Evolutionary conservation across 208 protist genomes (phyloP).

Genomic region (Leishmania turanica): DNA sequence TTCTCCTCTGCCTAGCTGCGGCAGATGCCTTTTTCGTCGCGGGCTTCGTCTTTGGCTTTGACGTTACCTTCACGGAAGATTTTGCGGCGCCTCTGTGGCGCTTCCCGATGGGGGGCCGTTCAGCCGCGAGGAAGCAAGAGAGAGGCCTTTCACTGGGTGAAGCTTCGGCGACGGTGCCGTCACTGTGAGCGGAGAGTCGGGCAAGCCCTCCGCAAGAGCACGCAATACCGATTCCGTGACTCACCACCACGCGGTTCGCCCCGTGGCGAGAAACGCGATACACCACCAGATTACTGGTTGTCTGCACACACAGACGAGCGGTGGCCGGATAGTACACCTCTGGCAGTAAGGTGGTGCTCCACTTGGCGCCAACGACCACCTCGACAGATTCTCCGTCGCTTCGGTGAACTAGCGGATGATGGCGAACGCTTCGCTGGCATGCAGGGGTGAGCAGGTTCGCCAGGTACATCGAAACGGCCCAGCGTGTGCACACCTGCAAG

Average conservation of each 20-base stretch:
- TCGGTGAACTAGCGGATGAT: constrained; percentile 39
- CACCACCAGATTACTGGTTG: constrained; percentile 59
- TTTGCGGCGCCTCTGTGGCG: background rate
- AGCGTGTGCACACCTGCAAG: constrained; percentile 65
- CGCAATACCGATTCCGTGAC: constrained; percentile 47
- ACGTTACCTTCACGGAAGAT: background rate
- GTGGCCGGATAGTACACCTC: constrained; percentile 67
- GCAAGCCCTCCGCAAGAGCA: constrained; percentile 15
- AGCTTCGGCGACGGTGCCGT: background rate
- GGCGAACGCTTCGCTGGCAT: constrained; percentile 28
- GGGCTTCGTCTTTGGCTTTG: background rate
- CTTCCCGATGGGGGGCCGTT: background rate
- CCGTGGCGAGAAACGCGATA: constrained; percentile 68
- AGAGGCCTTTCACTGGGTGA: background rate
- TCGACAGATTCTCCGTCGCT: constrained; percentile 30
- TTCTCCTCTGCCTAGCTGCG: background rate
- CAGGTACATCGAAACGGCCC: constrained; percentile 61
- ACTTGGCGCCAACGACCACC: constrained; percentile 63
- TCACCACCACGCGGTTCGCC: constrained; percentile 25
- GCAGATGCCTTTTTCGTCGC: background rate
- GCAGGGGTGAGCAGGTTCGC: constrained; percentile 38
- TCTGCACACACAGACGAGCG: constrained; percentile 68
- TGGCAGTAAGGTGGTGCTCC: constrained; percentile 50
- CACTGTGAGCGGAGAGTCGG: background rate
- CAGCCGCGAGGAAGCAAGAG: background rate